Base-by-base conservation (phyloP, 2,329 filamentous ascomycete species). In the Arthrinium phaeospermum region DNA sequence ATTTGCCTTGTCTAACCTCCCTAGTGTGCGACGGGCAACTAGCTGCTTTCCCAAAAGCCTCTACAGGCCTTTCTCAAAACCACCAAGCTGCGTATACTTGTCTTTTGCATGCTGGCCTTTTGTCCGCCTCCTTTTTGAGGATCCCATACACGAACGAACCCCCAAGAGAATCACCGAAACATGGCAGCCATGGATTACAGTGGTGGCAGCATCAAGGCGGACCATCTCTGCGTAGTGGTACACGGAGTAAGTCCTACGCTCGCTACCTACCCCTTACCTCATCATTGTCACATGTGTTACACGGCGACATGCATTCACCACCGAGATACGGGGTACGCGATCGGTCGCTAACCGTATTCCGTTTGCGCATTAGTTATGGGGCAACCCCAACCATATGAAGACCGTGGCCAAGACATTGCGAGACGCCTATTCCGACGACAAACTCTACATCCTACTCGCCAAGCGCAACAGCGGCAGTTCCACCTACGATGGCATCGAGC, bases 211-310 rank as follows among this genome's bases (percentile, higher is more conserved):
- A 70, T 79, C 64, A 83, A 87, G 72, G 90, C 91, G 68, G 87
- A 92, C 75, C 93, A 95, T 81, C 89, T 96, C 74, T 93, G 91
- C 78, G 92, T 96, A 57, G 86, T 96, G 64, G 91, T 95, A 70
- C 93, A 96, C 80, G 90, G 93, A 83, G 91, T 93, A 88, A 81
- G 89, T 82, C 74, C 64, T 64, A 70, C 49, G 71, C 73, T 30
- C 27, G 27, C 27, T 30, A 30, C 27, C 27, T 71, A 71, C 67
- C 71, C 44, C 70, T 67, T 67, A 34, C 70, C 69, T 13, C 67
- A 49, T 37, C 67, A 34, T n/a, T n/a, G 44, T 49, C 69, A 51
- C 57, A 67, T n/a, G 41, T 10, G 57, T 64, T 64, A 41, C 57
- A 64, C 57, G 34, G 34, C 57, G 22, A 7, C 30, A n/a, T 22